Evolutionary conservation across 306 rosid genomes (phyloP), one percentile per base, ranked within the genome.

Genomic region (Citrullus colocynthis): DNA sequence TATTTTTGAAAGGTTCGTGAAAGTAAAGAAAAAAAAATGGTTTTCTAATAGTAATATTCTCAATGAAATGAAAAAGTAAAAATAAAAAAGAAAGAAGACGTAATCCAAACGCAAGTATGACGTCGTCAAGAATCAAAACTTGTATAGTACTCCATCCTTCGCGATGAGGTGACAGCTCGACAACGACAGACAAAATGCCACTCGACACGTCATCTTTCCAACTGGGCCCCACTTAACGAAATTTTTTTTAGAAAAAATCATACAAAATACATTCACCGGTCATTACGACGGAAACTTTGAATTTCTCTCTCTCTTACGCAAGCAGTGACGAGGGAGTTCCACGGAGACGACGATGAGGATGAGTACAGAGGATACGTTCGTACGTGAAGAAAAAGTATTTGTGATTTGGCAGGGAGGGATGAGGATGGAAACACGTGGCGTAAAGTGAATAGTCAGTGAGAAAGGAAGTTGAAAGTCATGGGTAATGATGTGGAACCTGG

Each of bases 51-150:
- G 1, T 24, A 24, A 24, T 24, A 0, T 24, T 24, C 28, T 24
- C 28, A 24, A 24, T 36, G 60, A 75, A 75, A 52, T 42, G 5
- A 28, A 58, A 62, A 57, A 54, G 24, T 4, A 3, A 2, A 48
- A 13, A 48, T 48, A 10, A 39, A 42, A 41, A 45, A 7, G 11
- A 24, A 0, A 52, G 7, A 54, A 70, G 76, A 86, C 85, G 87
- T 42, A 37, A 69, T 28, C 65, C 2, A 80, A 84, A 83, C 18
- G 83, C 9, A 73, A 85, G 81, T 49, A 15, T 85, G 86, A 82
- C 74, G 83, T 85, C 34, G 78, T n/a, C 2, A 30, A 75, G 64
- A 54, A 86, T 83, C 81, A 75, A 84, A 66, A 7, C 21, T 0
- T 3, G n/a, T 14, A 36, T 9, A 48, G 1, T 12, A 8, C 17